Conservation (phyloP, 345 rosid species). For the Boechera stricta region DNA sequence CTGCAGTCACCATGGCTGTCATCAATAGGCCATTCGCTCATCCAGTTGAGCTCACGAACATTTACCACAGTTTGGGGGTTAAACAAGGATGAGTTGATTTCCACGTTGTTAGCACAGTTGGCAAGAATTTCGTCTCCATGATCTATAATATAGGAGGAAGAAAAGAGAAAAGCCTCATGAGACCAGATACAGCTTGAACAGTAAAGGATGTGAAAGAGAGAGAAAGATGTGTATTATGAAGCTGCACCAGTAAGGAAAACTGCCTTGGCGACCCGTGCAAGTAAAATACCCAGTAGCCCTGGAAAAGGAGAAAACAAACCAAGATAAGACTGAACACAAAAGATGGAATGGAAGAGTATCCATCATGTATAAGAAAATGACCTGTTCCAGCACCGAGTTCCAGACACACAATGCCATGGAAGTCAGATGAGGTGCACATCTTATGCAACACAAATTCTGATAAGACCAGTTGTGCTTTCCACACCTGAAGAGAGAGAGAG, state of each 20-base stretch:
- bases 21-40: conserved; percentile 66
- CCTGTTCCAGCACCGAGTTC: conserved; percentile 98
- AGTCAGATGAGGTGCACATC: conserved; percentile 64
- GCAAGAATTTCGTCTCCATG: conserved; percentile 66
- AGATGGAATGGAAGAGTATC: neutral
- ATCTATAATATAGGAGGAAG: conserved; percentile 46
- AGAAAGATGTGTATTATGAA: conserved; percentile 2
- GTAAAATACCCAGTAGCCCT: conserved; percentile 81
- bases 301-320: conserved; percentile 31
- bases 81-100: conserved; percentile 56
- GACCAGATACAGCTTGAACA: neutral
- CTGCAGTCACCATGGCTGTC: conserved; percentile 33
- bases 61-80: conserved; percentile 50
- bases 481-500: conserved; percentile 57
- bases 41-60: conserved; percentile 87
- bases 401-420: conserved; percentile 56
- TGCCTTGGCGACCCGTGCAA: conserved; percentile 66
- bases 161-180: neutral
- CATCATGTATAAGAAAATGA: conserved; percentile 15
- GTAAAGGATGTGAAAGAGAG: neutral
- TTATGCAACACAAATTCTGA: conserved; percentile 81
- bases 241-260: conserved; percentile 74
- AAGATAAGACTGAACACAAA: neutral
- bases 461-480: conserved; percentile 83
- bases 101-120: conserved; percentile 65